These are phyloP conservation scores for Xylaria digitata DNA, from an alignment of 2,329 filamentous ascomycete genomes.

Conservation along the genomic window DNA sequence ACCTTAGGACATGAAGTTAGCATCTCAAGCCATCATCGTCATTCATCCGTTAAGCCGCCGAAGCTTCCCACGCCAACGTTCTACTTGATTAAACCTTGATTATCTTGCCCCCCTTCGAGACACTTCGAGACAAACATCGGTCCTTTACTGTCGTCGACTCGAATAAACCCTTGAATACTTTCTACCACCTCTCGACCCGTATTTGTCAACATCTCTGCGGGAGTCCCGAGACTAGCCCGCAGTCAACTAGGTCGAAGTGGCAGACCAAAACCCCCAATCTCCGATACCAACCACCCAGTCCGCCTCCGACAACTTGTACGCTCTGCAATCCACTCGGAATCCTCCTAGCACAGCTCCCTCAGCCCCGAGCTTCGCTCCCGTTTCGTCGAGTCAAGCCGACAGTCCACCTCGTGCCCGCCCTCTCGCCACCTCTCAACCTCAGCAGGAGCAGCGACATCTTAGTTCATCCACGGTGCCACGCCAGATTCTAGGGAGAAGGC, in stretches of 20 bases:
- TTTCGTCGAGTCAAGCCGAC: slow-evolving; percentile 20
- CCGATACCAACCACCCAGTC: slow-evolving; percentile 65
- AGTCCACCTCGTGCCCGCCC: slow-evolving; percentile 32
- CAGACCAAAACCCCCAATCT: slow-evolving; percentile 71
- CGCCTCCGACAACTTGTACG: slow-evolving; percentile 75
- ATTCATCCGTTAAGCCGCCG: slow-evolving; percentile 39
- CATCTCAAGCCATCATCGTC: slow-evolving; percentile 38
- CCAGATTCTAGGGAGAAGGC: slow-evolving; percentile 67
- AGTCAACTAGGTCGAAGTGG: slow-evolving; percentile 72
- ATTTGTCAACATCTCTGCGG: slow-evolving; percentile 51
- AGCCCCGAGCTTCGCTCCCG: slow-evolving; percentile 50
- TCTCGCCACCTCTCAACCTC: slow-evolving; percentile 30
- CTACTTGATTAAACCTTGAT: slow-evolving; percentile 28
- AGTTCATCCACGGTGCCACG: slow-evolving; percentile 35
- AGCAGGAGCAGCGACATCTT: slow-evolving; percentile 17
- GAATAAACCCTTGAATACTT: background rate
- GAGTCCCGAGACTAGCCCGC: slow-evolving; percentile 55
- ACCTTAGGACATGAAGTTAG: slow-evolving; percentile 45
- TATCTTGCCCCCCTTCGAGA: slow-evolving; percentile 13
- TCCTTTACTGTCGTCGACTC: slow-evolving; percentile 15
- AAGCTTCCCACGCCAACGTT: slow-evolving; percentile 37
- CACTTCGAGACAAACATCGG: slow-evolving; percentile 14
- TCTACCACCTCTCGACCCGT: slow-evolving; percentile 15
- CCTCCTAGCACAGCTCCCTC: slow-evolving; percentile 61
- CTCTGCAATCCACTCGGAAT: slow-evolving; percentile 63